These are phyloP conservation scores for Delonix regia DNA, from an alignment of 306 rosid species.

Conservation along the genomic window DNA sequence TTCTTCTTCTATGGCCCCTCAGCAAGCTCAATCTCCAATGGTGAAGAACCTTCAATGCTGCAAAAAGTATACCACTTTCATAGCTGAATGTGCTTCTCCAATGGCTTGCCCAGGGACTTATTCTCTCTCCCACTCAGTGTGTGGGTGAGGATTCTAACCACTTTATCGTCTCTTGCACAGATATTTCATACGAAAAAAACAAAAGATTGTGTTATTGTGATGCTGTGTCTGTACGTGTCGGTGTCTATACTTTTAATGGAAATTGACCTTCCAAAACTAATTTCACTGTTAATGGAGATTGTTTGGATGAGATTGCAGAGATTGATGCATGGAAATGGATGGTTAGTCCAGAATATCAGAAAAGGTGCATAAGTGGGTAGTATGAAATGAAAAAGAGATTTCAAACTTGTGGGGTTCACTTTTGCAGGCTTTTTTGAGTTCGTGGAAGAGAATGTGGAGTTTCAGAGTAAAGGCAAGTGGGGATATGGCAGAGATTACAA, in stretches of 20 bases:
- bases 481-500: constrained; percentile 51
- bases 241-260: neutral
- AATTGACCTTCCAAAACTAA: constrained; percentile 15
- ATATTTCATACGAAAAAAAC: neutral
- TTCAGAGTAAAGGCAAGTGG: constrained; percentile 46
- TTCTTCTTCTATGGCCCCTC: constrained; percentile 13
- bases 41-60: constrained; percentile 15
- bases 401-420: constrained; percentile 78
- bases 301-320: constrained; percentile 20
- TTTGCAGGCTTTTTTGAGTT: constrained; percentile 50
- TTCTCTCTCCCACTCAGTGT: neutral
- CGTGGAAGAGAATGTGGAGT: constrained; percentile 58
- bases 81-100: constrained; percentile 5
- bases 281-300: constrained; percentile 31
- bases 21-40: constrained; percentile 33
- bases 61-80: neutral
- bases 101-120: constrained; percentile 17
- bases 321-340: constrained; percentile 53
- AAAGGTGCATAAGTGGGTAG: constrained; percentile 33
- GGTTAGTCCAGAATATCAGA: constrained; percentile 8
- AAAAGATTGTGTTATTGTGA: neutral
- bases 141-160: constrained; percentile 32
- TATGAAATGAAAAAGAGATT: constrained; percentile 32
- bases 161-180: constrained; percentile 18
- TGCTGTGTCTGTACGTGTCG: no score